Conservation (phyloP, 2,329 filamentous ascomycete species). For the Xylaria sp. region DNA sequence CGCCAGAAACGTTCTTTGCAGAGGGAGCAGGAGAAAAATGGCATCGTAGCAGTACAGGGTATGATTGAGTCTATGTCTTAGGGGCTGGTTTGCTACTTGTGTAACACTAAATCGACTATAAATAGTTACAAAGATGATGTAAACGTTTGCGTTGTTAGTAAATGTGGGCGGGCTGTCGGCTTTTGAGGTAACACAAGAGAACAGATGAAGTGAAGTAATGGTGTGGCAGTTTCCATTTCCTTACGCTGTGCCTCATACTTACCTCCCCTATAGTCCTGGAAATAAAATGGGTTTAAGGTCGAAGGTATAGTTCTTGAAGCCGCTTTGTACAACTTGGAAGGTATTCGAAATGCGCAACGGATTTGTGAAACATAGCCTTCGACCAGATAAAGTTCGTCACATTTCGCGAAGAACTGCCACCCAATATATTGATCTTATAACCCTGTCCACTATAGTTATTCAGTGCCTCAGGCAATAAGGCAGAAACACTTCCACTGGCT, state of each 20-base stretch:
- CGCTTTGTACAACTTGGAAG: not conserved
- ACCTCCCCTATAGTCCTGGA: too few species aligned
- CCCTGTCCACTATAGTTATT: not conserved
- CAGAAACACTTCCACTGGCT: not conserved
- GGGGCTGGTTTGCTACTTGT: not conserved
- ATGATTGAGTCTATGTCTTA: not conserved
- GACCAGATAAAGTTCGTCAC: too few species aligned
- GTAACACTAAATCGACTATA: not conserved
- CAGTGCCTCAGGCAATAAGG: not conserved
- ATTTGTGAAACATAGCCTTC: too few species aligned
- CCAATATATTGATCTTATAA: not conserved
- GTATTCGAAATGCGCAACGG: not conserved
- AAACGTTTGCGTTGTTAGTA: not conserved
- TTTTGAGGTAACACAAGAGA: too few species aligned
- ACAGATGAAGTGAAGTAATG: too few species aligned
- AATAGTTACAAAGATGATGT: not conserved
- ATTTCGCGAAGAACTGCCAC: too few species aligned
- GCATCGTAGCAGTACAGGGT: not conserved
- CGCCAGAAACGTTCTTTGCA: not conserved
- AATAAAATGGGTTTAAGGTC: not conserved
- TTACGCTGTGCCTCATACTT: too few species aligned
- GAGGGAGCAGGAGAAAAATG: not conserved
- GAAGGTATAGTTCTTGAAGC: not conserved
- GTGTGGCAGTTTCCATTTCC: too few species aligned
- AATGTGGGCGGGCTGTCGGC: not conserved